phyloP scores from a whole-genome alignment of 139 green algal genomes.

The Coccomyxa sp. region DNA sequence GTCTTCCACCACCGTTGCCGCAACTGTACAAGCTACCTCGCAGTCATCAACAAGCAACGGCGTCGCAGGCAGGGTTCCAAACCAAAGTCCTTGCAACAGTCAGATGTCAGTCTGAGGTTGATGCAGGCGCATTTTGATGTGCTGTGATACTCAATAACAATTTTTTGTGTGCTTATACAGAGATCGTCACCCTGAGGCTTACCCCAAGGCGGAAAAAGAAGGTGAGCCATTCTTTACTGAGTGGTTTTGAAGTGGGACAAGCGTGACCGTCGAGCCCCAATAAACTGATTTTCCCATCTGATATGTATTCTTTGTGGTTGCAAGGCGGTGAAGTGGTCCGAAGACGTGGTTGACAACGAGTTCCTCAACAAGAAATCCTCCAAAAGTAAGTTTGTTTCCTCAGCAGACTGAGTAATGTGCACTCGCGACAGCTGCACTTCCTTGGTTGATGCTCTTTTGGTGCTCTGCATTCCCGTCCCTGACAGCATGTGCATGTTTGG shows the following conservation, averaged over 20 bases:
- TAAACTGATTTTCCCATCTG: background rate
- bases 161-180: background rate
- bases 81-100: too few relatives aligned
- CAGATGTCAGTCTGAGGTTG: too few relatives aligned
- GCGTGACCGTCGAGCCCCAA: too few relatives aligned
- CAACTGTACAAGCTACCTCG: too few relatives aligned
- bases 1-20: too few relatives aligned
- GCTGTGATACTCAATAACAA: too few relatives aligned
- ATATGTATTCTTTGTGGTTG: background rate
- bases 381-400: slow-evolving; percentile 53
- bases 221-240: background rate
- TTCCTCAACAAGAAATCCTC: slow-evolving; percentile 64
- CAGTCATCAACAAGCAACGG: too few relatives aligned
- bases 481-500: background rate
- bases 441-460: background rate
- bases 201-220: slow-evolving; percentile 20
- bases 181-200: slow-evolving; percentile 17
- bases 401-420: background rate
- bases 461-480: background rate
- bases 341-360: slow-evolving; percentile 77
- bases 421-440: background rate
- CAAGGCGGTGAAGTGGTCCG: slow-evolving; percentile 67
- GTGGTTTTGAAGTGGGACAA: background rate
- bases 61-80: too few relatives aligned
- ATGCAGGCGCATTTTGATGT: too few relatives aligned